Evolutionary conservation across 2,329 filamentous ascomycete genomes (phyloP).

Genomic region (Grosmannia clavigera): DNA sequence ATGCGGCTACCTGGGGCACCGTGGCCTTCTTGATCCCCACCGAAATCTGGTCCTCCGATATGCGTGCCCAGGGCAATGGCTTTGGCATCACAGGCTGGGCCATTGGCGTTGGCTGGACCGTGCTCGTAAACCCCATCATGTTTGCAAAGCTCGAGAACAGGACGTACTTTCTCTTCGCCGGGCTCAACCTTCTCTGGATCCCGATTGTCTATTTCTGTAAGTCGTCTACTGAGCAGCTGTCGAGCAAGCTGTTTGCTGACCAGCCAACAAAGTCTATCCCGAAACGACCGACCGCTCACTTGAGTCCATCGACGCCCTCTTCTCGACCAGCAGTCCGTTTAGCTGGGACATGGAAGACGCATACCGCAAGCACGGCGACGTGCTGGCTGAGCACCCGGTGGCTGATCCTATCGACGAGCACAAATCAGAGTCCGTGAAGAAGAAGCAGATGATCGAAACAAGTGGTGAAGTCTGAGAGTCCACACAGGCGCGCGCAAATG

Average conservation of each 20-base stretch:
- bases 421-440: conserved; percentile 26
- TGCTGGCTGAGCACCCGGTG: conserved; percentile 9
- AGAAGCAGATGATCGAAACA: conserved; percentile 20
- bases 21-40: conserved; percentile 37
- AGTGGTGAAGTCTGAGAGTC: not conserved
- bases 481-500: too few species aligned
- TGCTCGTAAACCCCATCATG: conserved; percentile 40
- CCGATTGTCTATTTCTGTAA: conserved; percentile 32
- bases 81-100: conserved; percentile 49
- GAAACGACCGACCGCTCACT: conserved; percentile 32
- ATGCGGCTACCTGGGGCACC: conserved; percentile 37
- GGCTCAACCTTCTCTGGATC: conserved; percentile 36
- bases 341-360: conserved; percentile 10
- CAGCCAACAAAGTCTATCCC: conserved; percentile 21
- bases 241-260: not conserved
- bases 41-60: conserved; percentile 43
- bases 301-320: conserved; percentile 37
- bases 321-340: conserved; percentile 32
- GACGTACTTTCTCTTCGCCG: conserved; percentile 40
- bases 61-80: conserved; percentile 46
- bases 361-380: conserved; percentile 8
- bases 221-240: not conserved
- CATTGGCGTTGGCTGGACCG: conserved; percentile 41
- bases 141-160: conserved; percentile 31
- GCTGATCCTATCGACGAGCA: conserved; percentile 33